A percentile compares a stretch with the other conserved stretches of the same genome.
Evolutionary conservation across 495 filamentous ascomycete species (phyloP).

Genomic region (Lineolata rhizophorae): DNA sequence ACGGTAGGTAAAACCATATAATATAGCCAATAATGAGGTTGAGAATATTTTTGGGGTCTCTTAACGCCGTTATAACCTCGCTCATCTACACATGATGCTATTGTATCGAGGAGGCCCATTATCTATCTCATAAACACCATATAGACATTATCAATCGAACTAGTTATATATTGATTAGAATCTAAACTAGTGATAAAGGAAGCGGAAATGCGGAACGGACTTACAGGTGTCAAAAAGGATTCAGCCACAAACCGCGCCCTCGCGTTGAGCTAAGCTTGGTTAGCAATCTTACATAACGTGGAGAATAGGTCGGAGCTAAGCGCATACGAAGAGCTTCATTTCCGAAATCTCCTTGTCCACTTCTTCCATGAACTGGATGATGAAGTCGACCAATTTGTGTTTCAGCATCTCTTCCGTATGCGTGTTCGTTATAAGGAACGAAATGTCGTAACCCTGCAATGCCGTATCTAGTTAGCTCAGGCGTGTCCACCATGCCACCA

Average conservation of each 20-base stretch:
- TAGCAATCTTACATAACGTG: not conserved
- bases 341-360: slow-evolving; percentile 99
- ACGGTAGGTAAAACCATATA: too few species aligned
- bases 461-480: too few species aligned
- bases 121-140: slow-evolving; percentile 2
- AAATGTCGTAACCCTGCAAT: slow-evolving; percentile 98
- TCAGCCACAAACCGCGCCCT: slow-evolving; percentile 95
- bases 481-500: too few species aligned
- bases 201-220: slow-evolving; percentile 12
- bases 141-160: not conserved
- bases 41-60: not conserved
- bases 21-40: too few species aligned
- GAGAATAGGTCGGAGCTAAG: not conserved
- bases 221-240: slow-evolving; percentile 87
- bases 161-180: too few species aligned
- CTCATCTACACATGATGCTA: not conserved
- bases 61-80: not conserved
- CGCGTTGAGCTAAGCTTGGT: slow-evolving; percentile 54
- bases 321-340: slow-evolving; percentile 95
- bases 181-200: too few species aligned
- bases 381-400: slow-evolving; percentile 95
- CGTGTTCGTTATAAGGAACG: slow-evolving; percentile 94
- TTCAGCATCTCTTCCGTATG: slow-evolving; percentile 97
- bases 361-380: slow-evolving; percentile 98
- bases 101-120: slow-evolving; percentile 1